phyloP scores from a whole-genome alignment of 345 rosid genomes.

The Carallia brachiata region DNA sequence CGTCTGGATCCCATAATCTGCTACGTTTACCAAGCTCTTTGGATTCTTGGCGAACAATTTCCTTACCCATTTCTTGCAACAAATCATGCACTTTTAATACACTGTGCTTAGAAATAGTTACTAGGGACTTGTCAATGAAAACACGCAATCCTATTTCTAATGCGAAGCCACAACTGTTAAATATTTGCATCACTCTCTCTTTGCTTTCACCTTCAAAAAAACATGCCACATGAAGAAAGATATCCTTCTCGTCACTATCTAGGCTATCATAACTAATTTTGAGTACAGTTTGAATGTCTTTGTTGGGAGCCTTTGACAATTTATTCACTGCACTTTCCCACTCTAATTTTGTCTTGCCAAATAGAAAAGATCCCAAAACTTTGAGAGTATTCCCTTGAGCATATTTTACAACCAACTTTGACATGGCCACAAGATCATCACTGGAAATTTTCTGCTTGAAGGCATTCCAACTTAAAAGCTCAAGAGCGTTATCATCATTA shows the following conservation, averaged over 20 bases:
- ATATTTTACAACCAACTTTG: neutral
- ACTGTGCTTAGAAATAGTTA: neutral
- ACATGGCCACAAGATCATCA: neutral
- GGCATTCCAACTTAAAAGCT: neutral
- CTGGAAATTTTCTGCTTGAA: neutral
- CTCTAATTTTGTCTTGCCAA: neutral
- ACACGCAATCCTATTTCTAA: neutral
- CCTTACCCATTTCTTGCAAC: slow-evolving; percentile 21
- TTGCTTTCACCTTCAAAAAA: slow-evolving; percentile 15
- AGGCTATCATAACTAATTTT: slow-evolving; percentile 18
- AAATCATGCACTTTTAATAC: slow-evolving; percentile 21
- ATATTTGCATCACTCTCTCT: slow-evolving; percentile 2
- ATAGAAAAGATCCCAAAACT: slow-evolving; percentile 7
- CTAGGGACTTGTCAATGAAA: slow-evolving; percentile 8
- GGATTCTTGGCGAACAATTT: slow-evolving; percentile 13
- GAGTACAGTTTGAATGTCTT: neutral
- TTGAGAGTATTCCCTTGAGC: slow-evolving; percentile 8
- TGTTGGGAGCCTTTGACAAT: neutral
- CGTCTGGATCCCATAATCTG: slow-evolving; percentile 18
- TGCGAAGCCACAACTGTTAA: slow-evolving; percentile 3
- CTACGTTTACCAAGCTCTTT: slow-evolving; percentile 16
- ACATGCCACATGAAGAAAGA: slow-evolving; percentile 23
- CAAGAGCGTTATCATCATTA: neutral
- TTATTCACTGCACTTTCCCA: slow-evolving; percentile 2
- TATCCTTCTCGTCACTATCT: neutral